These are phyloP conservation scores for Colletotrichum sp. DNA, from an alignment of 2,329 filamentous ascomycete genomes.

Conservation along the genomic window DNA sequence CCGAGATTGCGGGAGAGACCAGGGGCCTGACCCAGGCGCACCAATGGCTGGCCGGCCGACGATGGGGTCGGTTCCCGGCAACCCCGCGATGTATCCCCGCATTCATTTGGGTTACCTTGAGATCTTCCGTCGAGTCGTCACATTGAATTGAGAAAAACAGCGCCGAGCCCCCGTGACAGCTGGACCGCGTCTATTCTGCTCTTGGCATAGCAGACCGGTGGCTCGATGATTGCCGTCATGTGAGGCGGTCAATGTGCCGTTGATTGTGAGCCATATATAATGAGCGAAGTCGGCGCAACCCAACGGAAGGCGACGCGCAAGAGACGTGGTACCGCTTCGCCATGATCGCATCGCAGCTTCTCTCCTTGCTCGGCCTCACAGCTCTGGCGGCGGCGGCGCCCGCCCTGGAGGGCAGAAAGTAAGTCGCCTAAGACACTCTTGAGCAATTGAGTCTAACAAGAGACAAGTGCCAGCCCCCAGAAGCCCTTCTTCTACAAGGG, in stretches of 20 bases:
- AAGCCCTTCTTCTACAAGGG: slow-evolving; percentile 18
- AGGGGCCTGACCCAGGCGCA: slow-evolving; percentile 14
- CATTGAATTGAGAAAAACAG: background rate
- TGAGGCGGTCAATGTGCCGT: background rate
- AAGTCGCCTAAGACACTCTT: background rate
- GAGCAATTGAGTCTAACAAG: background rate
- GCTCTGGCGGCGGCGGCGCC: background rate
- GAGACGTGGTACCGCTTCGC: background rate
- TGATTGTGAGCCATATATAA: background rate
- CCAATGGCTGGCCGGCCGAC: slow-evolving; percentile 5
- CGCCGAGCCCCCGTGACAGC: slow-evolving; percentile 10
- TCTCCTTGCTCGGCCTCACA: slow-evolving; percentile 9
- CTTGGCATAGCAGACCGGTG: background rate
- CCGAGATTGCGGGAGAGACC: slow-evolving; percentile 13
- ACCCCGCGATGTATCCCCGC: slow-evolving; percentile 13
- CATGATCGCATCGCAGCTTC: background rate
- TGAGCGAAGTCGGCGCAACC: background rate
- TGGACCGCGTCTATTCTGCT: background rate
- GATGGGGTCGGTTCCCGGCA: slow-evolving; percentile 7
- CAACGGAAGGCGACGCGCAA: too few relatives aligned
- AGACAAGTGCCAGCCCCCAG: background rate
- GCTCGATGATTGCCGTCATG: background rate
- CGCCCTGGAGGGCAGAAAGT: background rate
- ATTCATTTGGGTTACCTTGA: background rate
- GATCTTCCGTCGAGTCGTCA: slow-evolving; percentile 9